Evolutionary conservation across 148 eudicot genomes (phyloP), one percentile per base, ranked within the genome.

Genomic region (Camellia japonica): DNA sequence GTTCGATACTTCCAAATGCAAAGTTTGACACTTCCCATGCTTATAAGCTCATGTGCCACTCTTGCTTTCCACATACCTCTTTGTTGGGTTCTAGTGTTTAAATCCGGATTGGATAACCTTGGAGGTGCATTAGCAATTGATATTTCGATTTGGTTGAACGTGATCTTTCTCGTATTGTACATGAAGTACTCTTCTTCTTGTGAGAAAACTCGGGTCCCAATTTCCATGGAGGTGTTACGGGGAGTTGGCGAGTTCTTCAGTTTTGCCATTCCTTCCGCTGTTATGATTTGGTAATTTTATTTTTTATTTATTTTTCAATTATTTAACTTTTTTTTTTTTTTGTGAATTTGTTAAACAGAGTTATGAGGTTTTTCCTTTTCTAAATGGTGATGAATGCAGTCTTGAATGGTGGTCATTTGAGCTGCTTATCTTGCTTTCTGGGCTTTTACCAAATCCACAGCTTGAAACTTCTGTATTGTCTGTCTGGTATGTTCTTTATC

Each of bases 401-500:
- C 83, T 94, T 56, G 93, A 87, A 76, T 94, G 94, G 93, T 94
- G 98, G 98, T 92, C 98, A 20, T 93, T 85, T 81, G 98, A 92
- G 89, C 71, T 92, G 65, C 83, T 92, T 18, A 78, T 94, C 71
- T 87, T 94, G 82, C 81, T 94, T 14, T 94, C 96, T 7, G 98
- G 98, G 41, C 89, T 94, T 59, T 75, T 94, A 55, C 96, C 98
- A 64, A 82, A 90, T 78, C 96, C 98, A 46, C 83, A 89, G 82
- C 93, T 94, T 41, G 96, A 94, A 83, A 83, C 94, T 77, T 94
- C 98, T 11, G 93, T 92, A 55, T 80, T 94, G 3, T 89, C 94
- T 54, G 84, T 93, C 30, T 89, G 94, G 90, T 93, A 84, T 46
- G 80, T 81, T 30, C 38, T 30, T 30, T 30, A 30, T 30, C 38